Evolutionary conservation across 768 basidiomycete species (phyloP), one percentile per base, ranked within the genome.

Genomic region (Amanita muscaria): DNA sequence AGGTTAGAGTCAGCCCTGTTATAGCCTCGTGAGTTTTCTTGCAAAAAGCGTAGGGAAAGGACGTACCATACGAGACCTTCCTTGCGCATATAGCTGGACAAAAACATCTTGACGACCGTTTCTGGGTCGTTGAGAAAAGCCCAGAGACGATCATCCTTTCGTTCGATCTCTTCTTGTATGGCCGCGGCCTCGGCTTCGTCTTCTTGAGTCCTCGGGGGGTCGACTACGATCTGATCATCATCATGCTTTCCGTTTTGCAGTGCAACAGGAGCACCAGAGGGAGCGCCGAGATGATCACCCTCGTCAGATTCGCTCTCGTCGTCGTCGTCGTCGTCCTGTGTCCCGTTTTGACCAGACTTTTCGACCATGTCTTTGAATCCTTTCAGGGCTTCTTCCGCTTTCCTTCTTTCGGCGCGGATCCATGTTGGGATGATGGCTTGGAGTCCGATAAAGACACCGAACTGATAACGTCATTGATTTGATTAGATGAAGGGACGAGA

Each of bases 81-180:
- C 43, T 77, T 72, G 27, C 76, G 68, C 63, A 79, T 80, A 52
- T 77, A 73, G 4, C 82, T 82, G 0, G 83, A 82, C 48, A 89
- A 64, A 60, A 87, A 89, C 15, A 85, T 67, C 44, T 67, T 76
- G 42, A 81, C 61, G 23, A 66, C 60, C 7, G 57, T 59, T 51
- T 78, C 82, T 0, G 87, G 83, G 44, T 84, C 69, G 30, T 70
- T 61, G 47, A 89, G 61, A 58, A 89, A 89, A 3, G 59, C 49
- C 0, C 66, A 53, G 42, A 79, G 61, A 21, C 65, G 64, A 16
- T 72, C 68, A 22, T 73, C 73, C 39, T 66, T 67, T 12, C 56
- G 47, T 3, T 63, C 62, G 27, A 62, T 62, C 33, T 65, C 61
- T 16, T 60, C 59, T 8, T 61, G 62, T 25, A 67, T 53, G 23